These are phyloP conservation scores for Pythium periplocum DNA, from an alignment of 352 stramenopile species.

Conservation along the genomic window DNA sequence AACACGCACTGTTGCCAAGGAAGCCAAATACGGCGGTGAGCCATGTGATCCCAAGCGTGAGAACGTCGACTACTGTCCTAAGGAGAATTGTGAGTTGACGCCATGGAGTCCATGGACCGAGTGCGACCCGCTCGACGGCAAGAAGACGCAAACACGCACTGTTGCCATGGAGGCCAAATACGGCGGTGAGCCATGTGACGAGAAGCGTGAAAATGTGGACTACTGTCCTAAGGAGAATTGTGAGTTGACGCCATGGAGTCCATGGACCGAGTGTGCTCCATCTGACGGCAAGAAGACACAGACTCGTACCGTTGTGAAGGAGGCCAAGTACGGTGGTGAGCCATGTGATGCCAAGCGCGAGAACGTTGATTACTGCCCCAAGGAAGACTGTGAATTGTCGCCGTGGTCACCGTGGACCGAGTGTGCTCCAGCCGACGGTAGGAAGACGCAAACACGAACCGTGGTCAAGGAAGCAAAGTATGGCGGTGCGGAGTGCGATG, in stretches of 20 bases:
- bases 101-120: no score
- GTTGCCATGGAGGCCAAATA: slow-evolving; percentile 24
- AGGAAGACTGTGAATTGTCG: slow-evolving; percentile 28
- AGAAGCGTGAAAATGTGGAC: slow-evolving; percentile 13
- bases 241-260: slow-evolving; percentile 22
- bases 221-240: slow-evolving; percentile 27
- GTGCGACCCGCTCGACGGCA: no score
- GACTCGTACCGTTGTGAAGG: slow-evolving; percentile 15
- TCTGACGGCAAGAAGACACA: slow-evolving; percentile 38
- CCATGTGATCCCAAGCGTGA: no score
- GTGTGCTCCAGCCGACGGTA: slow-evolving; percentile 25
- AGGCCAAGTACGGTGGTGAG: slow-evolving; percentile 21
- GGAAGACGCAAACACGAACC: slow-evolving; percentile 19
- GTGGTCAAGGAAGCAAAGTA: slow-evolving; percentile 31
- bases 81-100: no score
- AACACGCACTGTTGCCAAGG: no score
- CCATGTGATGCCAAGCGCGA: slow-evolving; percentile 22
- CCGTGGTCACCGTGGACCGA: slow-evolving; percentile 24
- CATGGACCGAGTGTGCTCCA: slow-evolving; percentile 35
- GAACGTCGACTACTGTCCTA: no score
- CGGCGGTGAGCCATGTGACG: slow-evolving; percentile 17
- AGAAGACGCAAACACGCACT: slow-evolving; percentile 20
- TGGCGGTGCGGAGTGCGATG: slow-evolving; percentile 18
- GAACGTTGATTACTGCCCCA: slow-evolving; percentile 17
- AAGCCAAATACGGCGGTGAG: no score